Evolutionary conservation across 1,284 basidiomycete genomes (phyloP).

Genomic region (Marasmius oreades): DNA sequence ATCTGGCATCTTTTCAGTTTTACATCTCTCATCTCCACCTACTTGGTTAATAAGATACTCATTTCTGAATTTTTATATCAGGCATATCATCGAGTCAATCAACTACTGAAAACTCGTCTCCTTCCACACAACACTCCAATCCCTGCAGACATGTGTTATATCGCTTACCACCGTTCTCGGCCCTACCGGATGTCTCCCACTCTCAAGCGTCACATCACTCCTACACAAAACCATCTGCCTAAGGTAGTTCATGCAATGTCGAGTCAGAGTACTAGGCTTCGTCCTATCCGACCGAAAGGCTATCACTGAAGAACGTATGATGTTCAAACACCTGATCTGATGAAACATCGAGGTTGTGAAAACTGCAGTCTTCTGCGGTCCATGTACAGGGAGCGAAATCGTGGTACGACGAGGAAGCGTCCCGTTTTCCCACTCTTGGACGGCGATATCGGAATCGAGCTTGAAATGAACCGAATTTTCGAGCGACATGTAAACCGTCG

Average conservation of each 20-base stretch:
- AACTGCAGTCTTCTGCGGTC: neutral
- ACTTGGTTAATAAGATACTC: too few species aligned
- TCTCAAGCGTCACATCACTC: neutral
- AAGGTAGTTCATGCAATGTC: conserved; percentile 1
- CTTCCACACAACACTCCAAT: neutral
- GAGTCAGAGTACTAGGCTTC: neutral
- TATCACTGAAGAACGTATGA: neutral
- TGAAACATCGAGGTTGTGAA: neutral
- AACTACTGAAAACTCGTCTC: too few species aligned
- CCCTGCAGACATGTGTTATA: neutral
- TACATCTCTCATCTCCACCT: too few species aligned
- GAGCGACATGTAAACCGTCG: neutral
- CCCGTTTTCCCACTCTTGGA: neutral
- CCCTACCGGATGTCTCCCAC: neutral
- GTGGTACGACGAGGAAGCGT: neutral
- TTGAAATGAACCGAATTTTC: neutral
- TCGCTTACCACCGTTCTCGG: neutral
- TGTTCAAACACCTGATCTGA: neutral
- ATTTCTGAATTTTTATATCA: neutral
- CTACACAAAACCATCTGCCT: neutral
- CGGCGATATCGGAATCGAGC: neutral
- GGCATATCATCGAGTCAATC: too few species aligned
- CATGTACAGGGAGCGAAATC: neutral
- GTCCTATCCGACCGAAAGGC: neutral
- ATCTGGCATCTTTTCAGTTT: too few species aligned